Percentiles rank a stretch among this genome's conserved stretches.
Evolutionary conservation across 164 flowering plant genomes (phyloP).

Genomic region (Saururus chinensis): DNA sequence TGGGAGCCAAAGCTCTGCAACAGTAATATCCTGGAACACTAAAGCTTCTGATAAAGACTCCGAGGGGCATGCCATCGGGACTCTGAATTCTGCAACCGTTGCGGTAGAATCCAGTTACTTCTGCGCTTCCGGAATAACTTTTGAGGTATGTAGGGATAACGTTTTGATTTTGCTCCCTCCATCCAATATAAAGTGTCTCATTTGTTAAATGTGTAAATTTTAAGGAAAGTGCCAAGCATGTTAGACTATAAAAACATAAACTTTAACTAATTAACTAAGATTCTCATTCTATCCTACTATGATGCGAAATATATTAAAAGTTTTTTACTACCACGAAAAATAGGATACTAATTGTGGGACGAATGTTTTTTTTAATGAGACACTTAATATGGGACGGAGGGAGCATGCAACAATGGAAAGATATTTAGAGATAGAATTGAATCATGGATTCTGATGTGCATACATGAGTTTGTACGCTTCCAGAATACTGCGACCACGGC

Average conservation of each 20-base stretch:
- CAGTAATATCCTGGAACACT: constrained; percentile 51
- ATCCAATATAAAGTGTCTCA: too few relatives aligned
- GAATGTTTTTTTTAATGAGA: neutral
- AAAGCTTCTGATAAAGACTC: constrained; percentile 52
- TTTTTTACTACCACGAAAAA: too few relatives aligned
- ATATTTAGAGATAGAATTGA: neutral
- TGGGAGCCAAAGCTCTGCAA: constrained; percentile 26
- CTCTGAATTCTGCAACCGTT: constrained; percentile 54
- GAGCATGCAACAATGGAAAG: neutral
- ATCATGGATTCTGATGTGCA: neutral
- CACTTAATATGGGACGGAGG: neutral
- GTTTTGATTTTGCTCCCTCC: too few relatives aligned
- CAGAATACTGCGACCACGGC: constrained; percentile 65
- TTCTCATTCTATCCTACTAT: too few relatives aligned
- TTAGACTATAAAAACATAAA: too few relatives aligned
- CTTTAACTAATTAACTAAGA: too few relatives aligned
- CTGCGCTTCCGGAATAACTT: constrained; percentile 61
- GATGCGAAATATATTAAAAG: too few relatives aligned
- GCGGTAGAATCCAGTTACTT: constrained; percentile 62
- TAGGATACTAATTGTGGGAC: too few relatives aligned
- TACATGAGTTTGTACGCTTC: neutral
- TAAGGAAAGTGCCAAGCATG: too few relatives aligned
- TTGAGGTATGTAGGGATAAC: constrained; percentile 29
- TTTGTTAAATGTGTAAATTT: too few relatives aligned
- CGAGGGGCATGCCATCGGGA: constrained; percentile 42